Evolutionary conservation across 148 eudicot species (phyloP), one percentile per base, ranked within the genome.

Genomic region (Rhododendron ferrugineum): DNA sequence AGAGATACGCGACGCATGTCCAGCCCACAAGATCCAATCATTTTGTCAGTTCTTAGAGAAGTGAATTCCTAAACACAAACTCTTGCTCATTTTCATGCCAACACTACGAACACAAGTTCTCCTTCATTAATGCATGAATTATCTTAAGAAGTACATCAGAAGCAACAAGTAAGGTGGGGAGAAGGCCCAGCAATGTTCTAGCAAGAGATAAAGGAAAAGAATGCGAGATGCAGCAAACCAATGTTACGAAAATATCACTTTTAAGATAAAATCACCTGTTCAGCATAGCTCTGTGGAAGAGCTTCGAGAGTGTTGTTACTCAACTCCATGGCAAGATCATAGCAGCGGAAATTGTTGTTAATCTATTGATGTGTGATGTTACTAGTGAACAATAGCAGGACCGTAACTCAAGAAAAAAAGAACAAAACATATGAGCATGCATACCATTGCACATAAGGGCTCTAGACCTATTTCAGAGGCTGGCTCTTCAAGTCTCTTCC

Each of bases 301-400:
- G 99, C 94, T 93, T 97, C 99, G 42, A 95, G 82, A 30, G 98
- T 95, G 90, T 98, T 97, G 84, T 88, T 93, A 88, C 98, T 95
- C 52, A 97, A 95, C 88, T 97, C 99, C 99, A 95, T 90, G 14
- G 99, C 95, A 78, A 95, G 98, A 86, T 97, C 99, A 90, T 97
- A 95, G 88, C 99, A 97, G 82, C 98, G 96, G 62, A 97, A 92
- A 87, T 97, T 97, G 87, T 97, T 97, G 87, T 97, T 97, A 85
- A 95, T 92, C 99, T 97, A 94, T 84, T 70, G 85, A 50, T 22
- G 72, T 22, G 49, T n/a, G 80, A 84, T 23, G 7, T 37, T 72
- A 81, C 73, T 18, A 88, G 58, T 22, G 78, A 60, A 42, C 83
- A 32, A 37, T 34, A 85, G 30, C 49, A 64, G 83, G 20, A 81